A percentile compares a stretch with the other conserved stretches of the same genome.
Evolutionary conservation across 495 filamentous ascomycete species (phyloP).

Genomic region (Lasiosphaeria ovina): DNA sequence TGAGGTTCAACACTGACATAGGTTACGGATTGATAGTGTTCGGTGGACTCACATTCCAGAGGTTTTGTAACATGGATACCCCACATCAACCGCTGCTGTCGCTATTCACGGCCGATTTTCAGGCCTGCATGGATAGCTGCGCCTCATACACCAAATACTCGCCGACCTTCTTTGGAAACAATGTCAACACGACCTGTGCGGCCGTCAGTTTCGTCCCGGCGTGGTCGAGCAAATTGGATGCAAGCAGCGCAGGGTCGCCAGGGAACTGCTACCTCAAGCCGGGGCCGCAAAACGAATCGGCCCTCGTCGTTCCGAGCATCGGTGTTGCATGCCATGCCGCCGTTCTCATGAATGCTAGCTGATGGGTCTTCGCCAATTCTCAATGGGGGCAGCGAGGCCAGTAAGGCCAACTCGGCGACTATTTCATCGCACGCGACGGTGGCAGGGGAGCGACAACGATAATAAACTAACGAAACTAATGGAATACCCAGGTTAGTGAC

Average conservation of each 20-base stretch:
- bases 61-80: conserved; percentile 42
- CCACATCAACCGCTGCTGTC: conserved; percentile 29
- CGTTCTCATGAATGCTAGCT: conserved; percentile 7
- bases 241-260: conserved; percentile 28
- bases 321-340: conserved; percentile 28
- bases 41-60: conserved; percentile 31
- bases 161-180: conserved; percentile 24
- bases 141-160: conserved; percentile 40
- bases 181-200: conserved; percentile 35
- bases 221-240: conserved; percentile 39
- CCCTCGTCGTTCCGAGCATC: conserved; percentile 30
- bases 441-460: too few relatives aligned
- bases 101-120: conserved; percentile 41
- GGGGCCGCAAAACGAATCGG: conserved; percentile 34
- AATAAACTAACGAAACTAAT: too few relatives aligned
- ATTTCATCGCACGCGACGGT: not conserved
- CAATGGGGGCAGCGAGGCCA: too few relatives aligned
- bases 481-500: too few relatives aligned
- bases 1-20: not conserved
- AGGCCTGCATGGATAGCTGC: conserved; percentile 49
- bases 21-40: conserved; percentile 26
- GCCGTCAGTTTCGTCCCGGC: conserved; percentile 45
- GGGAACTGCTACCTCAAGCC: conserved; percentile 50
- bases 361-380: not conserved
- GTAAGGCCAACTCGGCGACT: not conserved